Evolutionary conservation across 2,329 filamentous ascomycete species (phyloP).

Genomic region (Ophiocordyceps camponoti-leonardi): DNA sequence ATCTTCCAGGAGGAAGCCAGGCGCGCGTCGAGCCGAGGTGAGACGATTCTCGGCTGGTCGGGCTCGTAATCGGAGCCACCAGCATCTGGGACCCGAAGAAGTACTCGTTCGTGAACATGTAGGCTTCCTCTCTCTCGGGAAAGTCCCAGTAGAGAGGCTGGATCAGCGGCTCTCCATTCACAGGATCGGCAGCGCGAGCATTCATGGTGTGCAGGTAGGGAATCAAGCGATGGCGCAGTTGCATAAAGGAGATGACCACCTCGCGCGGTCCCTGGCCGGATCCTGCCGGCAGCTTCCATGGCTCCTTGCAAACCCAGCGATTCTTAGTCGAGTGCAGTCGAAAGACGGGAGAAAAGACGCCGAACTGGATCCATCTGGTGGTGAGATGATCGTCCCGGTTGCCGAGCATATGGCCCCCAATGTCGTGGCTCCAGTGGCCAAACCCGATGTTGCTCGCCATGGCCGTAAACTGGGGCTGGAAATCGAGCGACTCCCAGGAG

Average conservation of each 20-base stretch:
- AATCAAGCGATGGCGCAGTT: constrained; percentile 38
- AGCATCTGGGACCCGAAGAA: constrained; percentile 39
- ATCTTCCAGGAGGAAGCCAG: constrained; percentile 38
- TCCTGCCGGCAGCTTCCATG: constrained; percentile 26
- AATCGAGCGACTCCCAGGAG: constrained; percentile 41
- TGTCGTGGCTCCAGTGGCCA: constrained; percentile 53
- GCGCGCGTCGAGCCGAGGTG: constrained; percentile 28
- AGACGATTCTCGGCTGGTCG: constrained; percentile 23
- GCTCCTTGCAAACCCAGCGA: constrained; percentile 42
- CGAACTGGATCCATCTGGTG: constrained; percentile 44
- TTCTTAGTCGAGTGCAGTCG: constrained; percentile 42
- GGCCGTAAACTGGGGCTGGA: constrained; percentile 51
- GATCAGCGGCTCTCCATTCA: constrained; percentile 31
- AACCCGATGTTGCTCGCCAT: constrained; percentile 51
- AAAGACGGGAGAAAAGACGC: constrained; percentile 42
- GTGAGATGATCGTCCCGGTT: constrained; percentile 39
- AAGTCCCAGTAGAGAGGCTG: constrained; percentile 48
- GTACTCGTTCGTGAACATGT: constrained; percentile 38
- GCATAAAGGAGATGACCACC: constrained; percentile 30
- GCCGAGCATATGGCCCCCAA: constrained; percentile 44
- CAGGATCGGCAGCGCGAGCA: constrained; percentile 21
- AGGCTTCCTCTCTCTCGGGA: constrained; percentile 32
- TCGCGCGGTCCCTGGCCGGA: constrained; percentile 26
- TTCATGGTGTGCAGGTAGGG: constrained; percentile 46
- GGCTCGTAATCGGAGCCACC: constrained; percentile 36